phyloP scores from a whole-genome alignment of 2,329 filamentous ascomycete genomes.

The Diaporthe sp. region DNA sequence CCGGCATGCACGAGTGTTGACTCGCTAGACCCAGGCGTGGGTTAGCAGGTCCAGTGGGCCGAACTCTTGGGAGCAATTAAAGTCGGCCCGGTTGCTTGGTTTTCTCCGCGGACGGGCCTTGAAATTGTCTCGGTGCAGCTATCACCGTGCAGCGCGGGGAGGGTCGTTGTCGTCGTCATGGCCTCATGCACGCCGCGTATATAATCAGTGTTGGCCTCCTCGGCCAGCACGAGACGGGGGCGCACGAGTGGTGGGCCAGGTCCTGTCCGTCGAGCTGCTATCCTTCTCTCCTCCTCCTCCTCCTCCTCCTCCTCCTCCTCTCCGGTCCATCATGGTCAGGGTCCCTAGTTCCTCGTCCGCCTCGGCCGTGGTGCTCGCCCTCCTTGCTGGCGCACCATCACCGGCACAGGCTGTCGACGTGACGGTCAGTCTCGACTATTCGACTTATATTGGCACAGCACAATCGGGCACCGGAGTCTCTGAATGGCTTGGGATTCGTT shows the following conservation, averaged over 20 bases:
- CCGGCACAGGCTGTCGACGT: slow-evolving; percentile 28
- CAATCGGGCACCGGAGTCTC: slow-evolving; percentile 35
- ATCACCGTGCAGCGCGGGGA: neutral
- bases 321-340: neutral
- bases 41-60: slow-evolving; percentile 1
- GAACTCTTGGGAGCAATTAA: neutral
- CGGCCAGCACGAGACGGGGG: neutral
- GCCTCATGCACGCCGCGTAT: neutral
- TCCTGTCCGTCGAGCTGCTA: neutral
- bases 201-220: slow-evolving; percentile 1
- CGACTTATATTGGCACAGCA: slow-evolving; percentile 37
- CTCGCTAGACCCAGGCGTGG: neutral
- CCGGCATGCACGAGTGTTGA: slow-evolving; percentile 4
- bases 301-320: neutral
- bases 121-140: slow-evolving; percentile 17
- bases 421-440: slow-evolving; percentile 35
- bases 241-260: neutral
- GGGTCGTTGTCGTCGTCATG: neutral
- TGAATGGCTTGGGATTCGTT: slow-evolving; percentile 74
- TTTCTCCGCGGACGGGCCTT: slow-evolving; percentile 12
- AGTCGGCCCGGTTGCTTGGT: slow-evolving; percentile 22
- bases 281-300: neutral
- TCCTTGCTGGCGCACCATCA: slow-evolving; percentile 6
- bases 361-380: slow-evolving; percentile 1
- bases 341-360: slow-evolving; percentile 9